Conservation (phyloP, 306 rosid genomes). For the Carpinus viminea region DNA sequence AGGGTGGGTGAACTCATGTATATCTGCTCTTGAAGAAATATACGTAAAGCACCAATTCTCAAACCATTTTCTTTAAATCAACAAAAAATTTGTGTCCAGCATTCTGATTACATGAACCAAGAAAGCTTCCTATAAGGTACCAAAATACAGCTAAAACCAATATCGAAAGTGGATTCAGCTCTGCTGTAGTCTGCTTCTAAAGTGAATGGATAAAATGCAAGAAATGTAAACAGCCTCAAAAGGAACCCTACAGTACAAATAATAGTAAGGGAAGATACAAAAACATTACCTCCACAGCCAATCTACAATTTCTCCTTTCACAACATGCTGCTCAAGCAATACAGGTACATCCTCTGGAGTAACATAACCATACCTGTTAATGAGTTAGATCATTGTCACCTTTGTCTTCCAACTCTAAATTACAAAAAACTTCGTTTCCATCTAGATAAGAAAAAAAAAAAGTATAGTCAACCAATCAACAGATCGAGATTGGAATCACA, state of each 20-base stretch:
- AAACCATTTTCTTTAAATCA: not conserved
- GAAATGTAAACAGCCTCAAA: not conserved
- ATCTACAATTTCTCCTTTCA: conserved; percentile 69
- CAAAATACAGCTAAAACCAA: not conserved
- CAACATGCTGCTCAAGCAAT: conserved; percentile 77
- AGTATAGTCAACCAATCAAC: no score
- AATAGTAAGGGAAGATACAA: not conserved
- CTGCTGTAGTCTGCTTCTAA: not conserved
- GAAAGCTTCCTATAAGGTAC: not conserved
- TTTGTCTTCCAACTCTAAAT: no score
- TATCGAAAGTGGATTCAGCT: not conserved
- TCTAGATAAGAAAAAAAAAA: no score
- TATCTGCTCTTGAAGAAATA: not conserved
- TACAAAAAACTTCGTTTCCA: no score
- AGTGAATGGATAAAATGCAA: not conserved
- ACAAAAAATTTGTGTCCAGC: not conserved
- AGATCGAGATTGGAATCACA: no score
- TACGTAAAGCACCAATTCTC: not conserved
- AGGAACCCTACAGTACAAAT: not conserved
- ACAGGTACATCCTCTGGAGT: conserved; percentile 73
- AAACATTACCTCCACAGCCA: conserved; percentile 76
- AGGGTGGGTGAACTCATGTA: not conserved
- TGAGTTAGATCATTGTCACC: no score
- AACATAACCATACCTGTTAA: conserved; percentile 97
- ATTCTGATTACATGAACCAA: conserved; percentile 8